These are phyloP conservation scores for Penicillium paxilli DNA, from an alignment of 495 filamentous ascomycete species.

Conservation along the genomic window DNA sequence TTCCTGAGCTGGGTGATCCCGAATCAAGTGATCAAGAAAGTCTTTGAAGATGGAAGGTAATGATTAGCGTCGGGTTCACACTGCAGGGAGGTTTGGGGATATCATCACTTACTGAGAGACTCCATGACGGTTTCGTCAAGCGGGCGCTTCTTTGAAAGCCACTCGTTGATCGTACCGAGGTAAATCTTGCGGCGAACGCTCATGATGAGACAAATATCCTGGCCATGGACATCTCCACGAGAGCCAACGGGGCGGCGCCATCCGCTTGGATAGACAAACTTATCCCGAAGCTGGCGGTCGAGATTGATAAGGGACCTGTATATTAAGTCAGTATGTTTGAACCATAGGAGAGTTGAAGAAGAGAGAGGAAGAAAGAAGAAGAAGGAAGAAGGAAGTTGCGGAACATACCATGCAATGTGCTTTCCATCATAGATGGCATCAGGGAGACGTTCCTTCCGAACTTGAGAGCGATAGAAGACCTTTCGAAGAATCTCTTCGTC, in stretches of 20 bases:
- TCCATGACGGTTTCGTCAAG: conserved; percentile 70
- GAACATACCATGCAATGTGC: conserved; percentile 72
- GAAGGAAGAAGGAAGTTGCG: background rate
- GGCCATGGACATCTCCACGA: conserved; percentile 19
- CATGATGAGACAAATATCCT: conserved; percentile 54
- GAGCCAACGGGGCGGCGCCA: background rate
- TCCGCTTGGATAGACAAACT: background rate
- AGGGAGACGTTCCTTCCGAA: conserved; percentile 53
- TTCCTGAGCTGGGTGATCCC: conserved; percentile 65
- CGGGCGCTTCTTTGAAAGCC: conserved; percentile 56
- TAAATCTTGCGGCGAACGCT: conserved; percentile 59
- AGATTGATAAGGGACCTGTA: conserved; percentile 36
- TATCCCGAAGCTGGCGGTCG: background rate
- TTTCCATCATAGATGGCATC: conserved; percentile 75
- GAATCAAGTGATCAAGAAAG: conserved; percentile 87
- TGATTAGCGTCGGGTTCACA: background rate
- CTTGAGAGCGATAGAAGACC: conserved; percentile 63
- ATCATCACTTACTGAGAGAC: conserved; percentile 62
- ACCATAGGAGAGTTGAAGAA: too few species aligned
- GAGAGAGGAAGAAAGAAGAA: too few species aligned
- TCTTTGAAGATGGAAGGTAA: conserved; percentile 40
- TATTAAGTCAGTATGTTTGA: too few species aligned
- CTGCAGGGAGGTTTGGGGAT: background rate
- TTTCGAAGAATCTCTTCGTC: conserved; percentile 50
- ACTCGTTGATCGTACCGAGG: conserved; percentile 61